Evolutionary conservation across 768 basidiomycete genomes (phyloP).

Genomic region (Kwoniella bestiolae): DNA sequence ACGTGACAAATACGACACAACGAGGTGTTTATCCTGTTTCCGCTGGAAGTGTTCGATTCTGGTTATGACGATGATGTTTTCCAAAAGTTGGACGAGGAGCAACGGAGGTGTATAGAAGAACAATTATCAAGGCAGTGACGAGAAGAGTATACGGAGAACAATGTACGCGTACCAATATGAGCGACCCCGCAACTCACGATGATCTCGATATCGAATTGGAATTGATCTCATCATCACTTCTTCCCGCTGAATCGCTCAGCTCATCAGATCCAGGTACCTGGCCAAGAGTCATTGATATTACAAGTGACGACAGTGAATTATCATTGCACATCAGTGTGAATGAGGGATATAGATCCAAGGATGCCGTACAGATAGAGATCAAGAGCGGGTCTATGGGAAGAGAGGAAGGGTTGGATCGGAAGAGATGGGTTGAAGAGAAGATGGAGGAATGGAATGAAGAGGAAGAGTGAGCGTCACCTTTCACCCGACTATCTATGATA

Average conservation of each 20-base stretch:
- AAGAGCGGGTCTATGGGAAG: slow-evolving; percentile 43
- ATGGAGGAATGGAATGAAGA: slow-evolving; percentile 44
- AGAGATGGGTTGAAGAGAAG: slow-evolving; percentile 36
- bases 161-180: too few relatives aligned
- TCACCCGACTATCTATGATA: slow-evolving; percentile 15
- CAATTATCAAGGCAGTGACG: too few relatives aligned
- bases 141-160: too few relatives aligned
- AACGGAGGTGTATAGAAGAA: too few relatives aligned
- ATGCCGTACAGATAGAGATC: slow-evolving; percentile 33
- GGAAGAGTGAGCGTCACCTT: slow-evolving; percentile 42
- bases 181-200: slow-evolving; percentile 4
- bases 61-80: too few relatives aligned
- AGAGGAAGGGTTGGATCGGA: slow-evolving; percentile 51
- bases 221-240: slow-evolving; percentile 67
- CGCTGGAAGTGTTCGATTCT: too few relatives aligned
- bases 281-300: slow-evolving; percentile 30
- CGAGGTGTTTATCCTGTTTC: too few relatives aligned
- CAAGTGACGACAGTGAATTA: slow-evolving; percentile 45
- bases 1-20: too few relatives aligned
- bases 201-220: slow-evolving; percentile 61
- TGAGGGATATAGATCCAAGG: slow-evolving; percentile 46
- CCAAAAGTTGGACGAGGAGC: too few relatives aligned
- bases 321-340: slow-evolving; percentile 30
- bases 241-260: slow-evolving; percentile 64
- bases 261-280: slow-evolving; percentile 16